Evolutionary conservation across 768 basidiomycete species (phyloP).

Genomic region (Suillus ampliporus): DNA sequence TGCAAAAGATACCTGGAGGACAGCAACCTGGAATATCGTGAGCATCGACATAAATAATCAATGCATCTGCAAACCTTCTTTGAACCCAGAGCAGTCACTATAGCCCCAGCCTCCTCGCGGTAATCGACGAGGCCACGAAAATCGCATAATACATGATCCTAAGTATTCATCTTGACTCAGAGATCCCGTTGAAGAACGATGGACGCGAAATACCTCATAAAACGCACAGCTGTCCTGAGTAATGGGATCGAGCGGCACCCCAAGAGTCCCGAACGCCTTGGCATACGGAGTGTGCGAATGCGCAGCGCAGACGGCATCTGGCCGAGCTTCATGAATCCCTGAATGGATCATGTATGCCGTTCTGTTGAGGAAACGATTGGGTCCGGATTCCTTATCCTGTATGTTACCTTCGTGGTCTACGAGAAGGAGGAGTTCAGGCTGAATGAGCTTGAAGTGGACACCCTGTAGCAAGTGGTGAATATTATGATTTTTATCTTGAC

Average conservation of each 20-base stretch:
- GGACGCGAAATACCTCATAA: conserved; percentile 27
- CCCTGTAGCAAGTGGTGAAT: conserved; percentile 33
- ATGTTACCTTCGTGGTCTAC: conserved; percentile 47
- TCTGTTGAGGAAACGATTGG: conserved; percentile 39
- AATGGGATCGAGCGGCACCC: conserved; percentile 35
- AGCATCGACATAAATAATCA: background rate
- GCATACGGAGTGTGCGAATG: conserved; percentile 43
- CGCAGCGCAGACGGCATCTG: conserved; percentile 42
- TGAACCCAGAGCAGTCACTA: conserved; percentile 34
- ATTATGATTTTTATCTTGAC: background rate
- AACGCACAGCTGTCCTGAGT: conserved; percentile 43
- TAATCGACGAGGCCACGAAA: conserved; percentile 43
- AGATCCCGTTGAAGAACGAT: background rate
- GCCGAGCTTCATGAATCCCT: conserved; percentile 40
- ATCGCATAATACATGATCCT: conserved; percentile 36
- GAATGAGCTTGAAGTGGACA: conserved; percentile 51
- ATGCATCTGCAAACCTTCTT: conserved; percentile 26
- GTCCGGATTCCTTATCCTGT: conserved; percentile 37
- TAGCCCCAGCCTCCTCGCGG: conserved; percentile 37
- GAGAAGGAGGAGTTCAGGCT: conserved; percentile 49
- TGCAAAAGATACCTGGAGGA: conserved; percentile 23
- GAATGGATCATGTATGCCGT: conserved; percentile 46
- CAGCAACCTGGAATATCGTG: conserved; percentile 19
- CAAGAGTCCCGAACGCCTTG: conserved; percentile 44
- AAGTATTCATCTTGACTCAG: background rate